Evolutionary conservation across 441 rosid species (phyloP).

Genomic region (Eutrema salsugineum): DNA sequence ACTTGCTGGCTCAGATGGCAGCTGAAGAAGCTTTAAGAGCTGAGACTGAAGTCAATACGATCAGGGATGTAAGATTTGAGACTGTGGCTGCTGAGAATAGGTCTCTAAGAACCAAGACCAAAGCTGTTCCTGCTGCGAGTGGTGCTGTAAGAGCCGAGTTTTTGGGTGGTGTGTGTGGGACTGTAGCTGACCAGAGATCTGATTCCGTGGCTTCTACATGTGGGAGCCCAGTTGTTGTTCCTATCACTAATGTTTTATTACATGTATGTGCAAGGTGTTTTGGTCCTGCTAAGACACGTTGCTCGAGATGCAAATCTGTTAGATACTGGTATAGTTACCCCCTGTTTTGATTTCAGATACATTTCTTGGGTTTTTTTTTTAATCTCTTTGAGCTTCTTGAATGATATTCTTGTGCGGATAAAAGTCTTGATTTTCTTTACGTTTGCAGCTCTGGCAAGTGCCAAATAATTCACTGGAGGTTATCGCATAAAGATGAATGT

Average conservation of each 20-base stretch:
- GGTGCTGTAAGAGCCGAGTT: conserved; percentile 11
- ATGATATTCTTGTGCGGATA: not conserved
- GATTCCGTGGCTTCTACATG: conserved; percentile 33
- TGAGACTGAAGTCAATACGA: conserved; percentile 29
- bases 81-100: conserved; percentile 14
- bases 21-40: conserved; percentile 75
- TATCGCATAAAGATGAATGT: conserved; percentile 73
- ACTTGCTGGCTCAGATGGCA: conserved; percentile 67
- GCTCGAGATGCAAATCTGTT: conserved; percentile 86
- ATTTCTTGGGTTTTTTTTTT: not conserved
- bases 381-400: not conserved
- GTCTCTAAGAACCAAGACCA: conserved; percentile 7
- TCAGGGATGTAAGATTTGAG: conserved; percentile 24
- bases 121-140: not conserved
- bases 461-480: conserved; percentile 93
- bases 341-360: not conserved
- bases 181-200: conserved; percentile 1
- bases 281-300: conserved; percentile 81
- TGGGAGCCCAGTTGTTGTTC: conserved; percentile 36
- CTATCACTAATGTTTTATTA: conserved; percentile 38
- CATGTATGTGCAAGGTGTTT: conserved; percentile 73
- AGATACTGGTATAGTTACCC: conserved; percentile 68
- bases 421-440: conserved; percentile 1
- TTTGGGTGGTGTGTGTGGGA: conserved; percentile 16
- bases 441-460: conserved; percentile 80